Evolutionary conservation across 371 early-diverging fungal genomes (phyloP).

Genomic region (Antonospora locustae): DNA sequence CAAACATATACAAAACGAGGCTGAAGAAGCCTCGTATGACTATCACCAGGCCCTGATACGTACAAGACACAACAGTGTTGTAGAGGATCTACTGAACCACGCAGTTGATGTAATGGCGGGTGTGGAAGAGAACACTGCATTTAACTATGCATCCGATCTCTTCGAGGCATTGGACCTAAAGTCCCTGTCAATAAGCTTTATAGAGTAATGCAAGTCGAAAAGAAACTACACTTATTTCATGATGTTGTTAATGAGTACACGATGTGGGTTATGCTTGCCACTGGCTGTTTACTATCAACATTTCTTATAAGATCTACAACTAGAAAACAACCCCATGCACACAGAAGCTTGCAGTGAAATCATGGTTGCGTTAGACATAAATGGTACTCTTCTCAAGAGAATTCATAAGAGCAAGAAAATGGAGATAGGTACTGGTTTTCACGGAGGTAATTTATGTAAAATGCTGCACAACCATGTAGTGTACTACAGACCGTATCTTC

Average conservation of each 20-base stretch:
- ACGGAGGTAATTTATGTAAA: too few species aligned
- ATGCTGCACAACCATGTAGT: too few species aligned
- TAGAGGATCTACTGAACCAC: conserved; percentile 23
- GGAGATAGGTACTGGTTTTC: not conserved
- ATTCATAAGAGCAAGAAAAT: conserved; percentile 19
- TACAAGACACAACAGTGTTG: conserved; percentile 5
- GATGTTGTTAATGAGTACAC: too few species aligned
- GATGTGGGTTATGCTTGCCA: too few species aligned
- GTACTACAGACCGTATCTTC: conserved; percentile 35
- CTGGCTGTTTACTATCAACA: too few species aligned
- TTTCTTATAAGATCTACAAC: too few species aligned
- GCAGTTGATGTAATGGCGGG: conserved; percentile 20
- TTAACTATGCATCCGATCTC: conserved; percentile 22
- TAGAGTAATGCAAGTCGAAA: too few species aligned
- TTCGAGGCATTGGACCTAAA: conserved; percentile 18
- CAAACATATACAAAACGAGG: conserved; percentile 26
- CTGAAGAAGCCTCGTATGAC: conserved; percentile 26
- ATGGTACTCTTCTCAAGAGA: conserved; percentile 31
- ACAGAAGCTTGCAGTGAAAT: not conserved
- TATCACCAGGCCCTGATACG: conserved; percentile 21
- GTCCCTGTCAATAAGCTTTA: too few species aligned
- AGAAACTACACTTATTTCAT: too few species aligned
- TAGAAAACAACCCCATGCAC: too few species aligned
- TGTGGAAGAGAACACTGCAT: conserved; percentile 19
- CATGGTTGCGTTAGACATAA: conserved; percentile 41